Conservation (phyloP, 257 asterid species). For the Ehretia macrophylla region DNA sequence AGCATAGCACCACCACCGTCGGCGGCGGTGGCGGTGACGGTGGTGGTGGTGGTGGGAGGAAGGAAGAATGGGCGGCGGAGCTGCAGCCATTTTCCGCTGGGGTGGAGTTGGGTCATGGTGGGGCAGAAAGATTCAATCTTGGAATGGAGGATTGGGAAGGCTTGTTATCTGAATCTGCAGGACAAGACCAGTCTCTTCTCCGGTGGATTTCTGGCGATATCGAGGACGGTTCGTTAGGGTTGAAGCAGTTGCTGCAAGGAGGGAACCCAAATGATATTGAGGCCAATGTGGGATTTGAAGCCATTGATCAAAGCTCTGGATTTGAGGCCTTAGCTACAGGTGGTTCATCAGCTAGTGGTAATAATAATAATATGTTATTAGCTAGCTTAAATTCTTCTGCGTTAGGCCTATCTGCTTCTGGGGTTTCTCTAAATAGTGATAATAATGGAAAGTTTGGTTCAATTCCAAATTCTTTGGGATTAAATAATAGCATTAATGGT, state of each 20-base stretch:
- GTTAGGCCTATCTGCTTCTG: constrained; percentile 14
- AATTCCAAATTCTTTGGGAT: constrained; percentile 10
- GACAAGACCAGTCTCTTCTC: constrained; percentile 32
- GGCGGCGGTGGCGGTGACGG: constrained; percentile 2
- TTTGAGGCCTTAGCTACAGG: constrained; percentile 14
- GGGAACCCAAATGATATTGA: constrained; percentile 17
- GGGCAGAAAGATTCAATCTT: constrained; percentile 31
- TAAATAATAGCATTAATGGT: background rate
- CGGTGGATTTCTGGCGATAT: constrained; percentile 33
- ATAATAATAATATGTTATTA: background rate
- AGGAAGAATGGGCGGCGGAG: constrained; percentile 25
- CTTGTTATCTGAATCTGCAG: constrained; percentile 34
- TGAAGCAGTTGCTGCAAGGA: constrained; percentile 26
- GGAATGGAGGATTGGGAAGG: constrained; percentile 45
- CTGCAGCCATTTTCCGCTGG: constrained; percentile 22
- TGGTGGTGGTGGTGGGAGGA: constrained; percentile 13
- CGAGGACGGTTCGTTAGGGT: constrained; percentile 24
- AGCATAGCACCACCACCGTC: constrained; percentile 4
- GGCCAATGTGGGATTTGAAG: constrained; percentile 24
- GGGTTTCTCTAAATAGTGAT: constrained; percentile 5
- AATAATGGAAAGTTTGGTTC: constrained; percentile 19
- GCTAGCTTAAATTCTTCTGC: constrained; percentile 12
- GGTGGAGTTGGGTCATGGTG: constrained; percentile 20
- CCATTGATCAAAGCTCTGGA: constrained; percentile 15
- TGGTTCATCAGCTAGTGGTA: constrained; percentile 9